These are phyloP conservation scores for Fusarium longipes DNA, from an alignment of 2,329 filamentous ascomycete species.

Conservation along the genomic window DNA sequence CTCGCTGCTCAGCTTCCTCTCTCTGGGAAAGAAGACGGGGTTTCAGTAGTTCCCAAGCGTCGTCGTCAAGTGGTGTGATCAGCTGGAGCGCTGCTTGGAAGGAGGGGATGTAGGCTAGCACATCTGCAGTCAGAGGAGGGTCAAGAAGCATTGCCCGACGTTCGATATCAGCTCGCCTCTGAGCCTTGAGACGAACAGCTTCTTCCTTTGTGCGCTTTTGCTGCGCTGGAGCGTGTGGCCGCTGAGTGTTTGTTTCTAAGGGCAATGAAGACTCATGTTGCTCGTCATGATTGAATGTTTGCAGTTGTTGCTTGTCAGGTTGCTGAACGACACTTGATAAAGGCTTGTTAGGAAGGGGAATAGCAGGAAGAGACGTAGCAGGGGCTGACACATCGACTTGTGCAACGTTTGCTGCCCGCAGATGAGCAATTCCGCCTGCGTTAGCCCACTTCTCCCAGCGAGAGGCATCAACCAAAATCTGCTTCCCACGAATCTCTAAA, in stretches of 20 bases:
- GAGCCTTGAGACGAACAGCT: slow-evolving; percentile 71
- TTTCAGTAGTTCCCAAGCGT: slow-evolving; percentile 75
- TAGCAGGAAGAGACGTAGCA: background rate
- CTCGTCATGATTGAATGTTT: slow-evolving; percentile 1
- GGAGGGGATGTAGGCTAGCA: slow-evolving; percentile 76
- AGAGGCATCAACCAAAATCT: slow-evolving; percentile 68
- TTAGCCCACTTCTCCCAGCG: slow-evolving; percentile 81
- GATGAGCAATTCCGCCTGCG: slow-evolving; percentile 55
- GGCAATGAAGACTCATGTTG: slow-evolving; percentile 5
- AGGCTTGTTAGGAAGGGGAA: background rate
- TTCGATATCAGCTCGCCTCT: slow-evolving; percentile 77
- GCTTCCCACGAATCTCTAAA: slow-evolving; percentile 71
- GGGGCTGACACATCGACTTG: background rate
- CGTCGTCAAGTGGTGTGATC: slow-evolving; percentile 73
- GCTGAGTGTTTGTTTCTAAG: slow-evolving; percentile 6
- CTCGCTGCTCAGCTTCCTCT: slow-evolving; percentile 70
- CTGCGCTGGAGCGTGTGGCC: slow-evolving; percentile 30
- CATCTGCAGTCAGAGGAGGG: slow-evolving; percentile 71
- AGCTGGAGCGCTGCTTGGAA: slow-evolving; percentile 81
- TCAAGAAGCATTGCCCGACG: slow-evolving; percentile 72
- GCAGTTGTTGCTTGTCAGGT: slow-evolving; percentile 7
- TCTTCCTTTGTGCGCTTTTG: slow-evolving; percentile 70
- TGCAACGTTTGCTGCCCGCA: slow-evolving; percentile 46
- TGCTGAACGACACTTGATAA: background rate
- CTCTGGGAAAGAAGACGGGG: slow-evolving; percentile 75